Base-by-base conservation (phyloP, 139 green algal species). In the Marvania coccoides region DNA sequence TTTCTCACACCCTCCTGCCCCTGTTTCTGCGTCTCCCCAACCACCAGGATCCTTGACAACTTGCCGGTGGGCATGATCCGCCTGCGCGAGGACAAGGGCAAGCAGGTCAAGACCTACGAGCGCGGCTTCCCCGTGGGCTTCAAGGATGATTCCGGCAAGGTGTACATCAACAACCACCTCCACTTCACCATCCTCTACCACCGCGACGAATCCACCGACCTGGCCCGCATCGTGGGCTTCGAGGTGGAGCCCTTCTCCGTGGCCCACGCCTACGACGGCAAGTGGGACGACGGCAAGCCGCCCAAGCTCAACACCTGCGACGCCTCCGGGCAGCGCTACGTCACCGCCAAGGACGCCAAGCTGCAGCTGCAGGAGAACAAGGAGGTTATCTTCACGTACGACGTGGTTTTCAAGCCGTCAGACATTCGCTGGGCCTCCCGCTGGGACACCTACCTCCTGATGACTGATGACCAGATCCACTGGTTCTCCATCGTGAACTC, bases 401-500 rank as follows among this genome's bases (percentile, higher is more conserved):
- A 98, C 69, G 90, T 98, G 28, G 71, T 82, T 26, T 33, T 72
- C 47, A 76, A 85, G 79, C 35, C 75, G 23, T 88, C 80, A 46
- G 76, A 93, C 35, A 95, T 99, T 64, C 83, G 85, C 26, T 99
- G 94, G 94, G 93, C 94, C 2, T 95, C 87, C 2, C 85, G 94
- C 10, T 99, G 94, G 94, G 94, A 99, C 82, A 96, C 94, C 0
- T 99, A 99, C 84, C 81, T 99, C 63, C 61, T 94, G 60, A 95
- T 95, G 85, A 90, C 79, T 28, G 88, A 95, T 58, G 92, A 96
- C 63, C 89, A 98, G 82, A 96, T 98, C 67, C 91, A 97, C 71
- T 97, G 93, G 91, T 99, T 99, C 81, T 94, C 84, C 47, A 96
- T 99, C 78, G 89, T 99, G 57, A 99, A 99, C 84, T 92, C 78